Evolutionary conservation across 139 green algal genomes (phyloP), one percentile per base, ranked within the genome.

Genomic region (Axilococcus clingmanii): DNA sequence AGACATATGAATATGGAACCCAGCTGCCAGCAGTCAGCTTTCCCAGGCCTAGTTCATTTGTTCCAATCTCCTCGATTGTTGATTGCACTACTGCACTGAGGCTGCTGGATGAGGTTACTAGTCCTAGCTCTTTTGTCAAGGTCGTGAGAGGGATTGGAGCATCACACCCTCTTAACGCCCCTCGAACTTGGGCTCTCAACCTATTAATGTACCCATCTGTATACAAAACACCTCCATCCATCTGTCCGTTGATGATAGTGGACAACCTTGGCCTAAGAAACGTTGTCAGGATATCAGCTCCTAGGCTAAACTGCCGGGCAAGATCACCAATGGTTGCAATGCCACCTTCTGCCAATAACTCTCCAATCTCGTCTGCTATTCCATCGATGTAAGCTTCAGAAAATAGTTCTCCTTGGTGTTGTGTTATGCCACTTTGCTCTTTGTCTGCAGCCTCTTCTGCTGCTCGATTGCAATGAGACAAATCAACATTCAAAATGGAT

Each of bases 361-460:
- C 80, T n/a, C 88, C 72, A 16, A 94, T 65, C 60, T 97, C 89
- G 2, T 70, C 61, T 4, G 79, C 81, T 14, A 96, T 52, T 17
- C 49, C 33, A 30, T 93, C 75, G 68, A 95, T 94, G 67, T 94
- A 95, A 23, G 48, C 24, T 1, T 25, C 25, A 1, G 79, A 88
- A 27, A 97, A 76, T 7, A 97, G 70, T 65, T 97, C 89, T 4
- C 87, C 87, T 29, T 92, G 78, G 2, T 82, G 46, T 9, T 77
- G 33, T 5, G 55, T 35, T 7, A 87, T 49, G 1, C n/a, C 28
- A n/a, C 67, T 77, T 11, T 23, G 31, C 27, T 59, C 59, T 25
- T 59, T 58, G 1, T 55, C 41, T 4, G 46, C 40, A 47, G 66
- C 25, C 20, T 17, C 37, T 48, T 43, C 24, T 2, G 71, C 68